Evolutionary conservation across 768 basidiomycete genomes (phyloP), one percentile per base, ranked within the genome.

Genomic region (Phylloporus arenicola): DNA sequence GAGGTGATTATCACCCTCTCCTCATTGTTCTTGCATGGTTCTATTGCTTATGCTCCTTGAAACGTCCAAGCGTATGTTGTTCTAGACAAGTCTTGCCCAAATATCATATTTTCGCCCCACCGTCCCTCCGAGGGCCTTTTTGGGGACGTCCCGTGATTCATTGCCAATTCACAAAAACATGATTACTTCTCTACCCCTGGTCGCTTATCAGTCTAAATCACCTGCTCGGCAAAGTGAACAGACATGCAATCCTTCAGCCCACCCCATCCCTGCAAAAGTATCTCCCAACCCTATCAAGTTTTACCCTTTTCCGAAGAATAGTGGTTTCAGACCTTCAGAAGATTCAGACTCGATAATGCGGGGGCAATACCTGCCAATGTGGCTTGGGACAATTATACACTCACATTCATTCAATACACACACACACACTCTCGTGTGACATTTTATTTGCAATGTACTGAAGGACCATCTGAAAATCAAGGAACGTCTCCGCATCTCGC

Each of bases 261-360:
- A 19, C 20, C 11, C 22, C 19, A 20, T 13, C 37, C 12, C n/a
- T n/a, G 16, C 42, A 30, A 52, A 61, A 50, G 59, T 64, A 50
- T n/a, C 7, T 27, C 31, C 13, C 17, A 25, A 19, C 4, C 8
- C 22, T 42, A 13, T 4, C n/a, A 31, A 27, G 38, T 40, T 24
- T 6, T 24, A 24, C 24, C 24, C 27, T 9, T 27, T 9, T 27
- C 9, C 8, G 27, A 27, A 49, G 9, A 41, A 30, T 3, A 43
- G 33, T 24, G 22, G 19, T 25, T 27, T 7, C 17, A 48, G 40
- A 31, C 20, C 20, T 52, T 20, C 16, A 45, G 51, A 34, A 14
- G 24, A 4, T 19, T 39, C 30, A 19, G 14, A 25, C 14, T 24
- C 24, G 24, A 39, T 22, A 22, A 39, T 11, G 20, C 37, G 7